A percentile compares a stretch with the other conserved stretches of the same genome.
Evolutionary conservation across 1,139 yeast genomes (phyloP).

Genomic region (Magnusiomyces tetraspermus): DNA sequence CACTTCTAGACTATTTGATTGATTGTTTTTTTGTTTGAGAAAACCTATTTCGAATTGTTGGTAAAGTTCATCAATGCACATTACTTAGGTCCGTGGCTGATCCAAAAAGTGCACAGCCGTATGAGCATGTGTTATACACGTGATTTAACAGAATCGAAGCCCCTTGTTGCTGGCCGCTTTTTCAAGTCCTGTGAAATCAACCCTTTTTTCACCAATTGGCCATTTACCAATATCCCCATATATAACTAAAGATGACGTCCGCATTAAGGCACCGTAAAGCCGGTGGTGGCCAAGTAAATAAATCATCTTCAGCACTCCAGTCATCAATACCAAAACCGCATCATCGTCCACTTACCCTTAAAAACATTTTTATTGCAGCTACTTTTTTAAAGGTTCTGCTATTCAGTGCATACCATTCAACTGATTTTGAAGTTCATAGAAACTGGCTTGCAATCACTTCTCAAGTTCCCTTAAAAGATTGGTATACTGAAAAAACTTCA

Average conservation of each 20-base stretch:
- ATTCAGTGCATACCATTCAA: conserved; percentile 49
- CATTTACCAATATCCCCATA: too few species aligned
- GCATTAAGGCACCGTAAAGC: background rate
- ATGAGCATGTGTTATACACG: too few species aligned
- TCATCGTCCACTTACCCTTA: conserved; percentile 36
- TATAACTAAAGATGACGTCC: background rate
- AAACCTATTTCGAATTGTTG: too few species aligned
- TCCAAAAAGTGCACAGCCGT: too few species aligned
- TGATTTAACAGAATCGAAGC: too few species aligned
- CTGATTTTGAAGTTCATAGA: conserved; percentile 95
- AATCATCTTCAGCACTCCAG: background rate
- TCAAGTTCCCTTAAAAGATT: conserved; percentile 60
- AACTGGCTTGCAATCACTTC: conserved; percentile 93
- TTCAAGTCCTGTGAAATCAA: too few species aligned
- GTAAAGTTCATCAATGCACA: too few species aligned
- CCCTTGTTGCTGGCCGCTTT: too few species aligned
- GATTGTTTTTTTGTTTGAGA: too few species aligned
- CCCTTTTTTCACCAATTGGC: too few species aligned
- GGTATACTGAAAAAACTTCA: conserved; percentile 80
- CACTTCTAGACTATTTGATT: too few species aligned
- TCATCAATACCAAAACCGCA: background rate
- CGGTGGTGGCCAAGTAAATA: background rate
- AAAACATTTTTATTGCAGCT: conserved; percentile 57
- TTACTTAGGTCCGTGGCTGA: too few species aligned
- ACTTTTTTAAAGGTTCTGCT: conserved; percentile 47